A percentile compares a stretch with the other conserved stretches of the same genome.
Evolutionary conservation across 257 asterid genomes (phyloP).

Genomic region (Primulina tabacum): DNA sequence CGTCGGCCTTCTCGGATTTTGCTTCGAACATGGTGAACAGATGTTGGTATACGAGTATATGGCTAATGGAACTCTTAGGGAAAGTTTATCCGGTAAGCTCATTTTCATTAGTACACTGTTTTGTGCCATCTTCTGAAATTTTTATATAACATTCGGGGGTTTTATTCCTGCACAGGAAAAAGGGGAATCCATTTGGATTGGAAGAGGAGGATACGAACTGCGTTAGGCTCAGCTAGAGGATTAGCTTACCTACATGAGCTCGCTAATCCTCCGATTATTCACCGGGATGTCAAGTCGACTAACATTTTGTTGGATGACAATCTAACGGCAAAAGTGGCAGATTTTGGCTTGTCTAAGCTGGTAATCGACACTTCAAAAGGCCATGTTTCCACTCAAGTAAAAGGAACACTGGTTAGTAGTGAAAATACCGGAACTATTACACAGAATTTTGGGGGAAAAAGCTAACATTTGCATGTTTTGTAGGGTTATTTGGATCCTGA

Average conservation of each 20-base stretch:
- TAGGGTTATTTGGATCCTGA: conserved; percentile 96
- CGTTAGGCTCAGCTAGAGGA: conserved; percentile 94
- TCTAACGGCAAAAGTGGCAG: conserved; percentile 89
- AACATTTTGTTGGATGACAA: conserved; percentile 77
- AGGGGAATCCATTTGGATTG: conserved; percentile 74
- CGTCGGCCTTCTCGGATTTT: conserved; percentile 86
- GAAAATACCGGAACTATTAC: not conserved
- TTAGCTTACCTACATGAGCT: conserved; percentile 87
- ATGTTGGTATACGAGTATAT: conserved; percentile 86
- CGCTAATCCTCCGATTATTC: conserved; percentile 91
- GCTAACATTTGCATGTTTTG: not conserved
- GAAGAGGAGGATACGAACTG: conserved; percentile 74
- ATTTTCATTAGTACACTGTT: not conserved
- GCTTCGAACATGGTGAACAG: conserved; percentile 93
- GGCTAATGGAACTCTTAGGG: conserved; percentile 81
- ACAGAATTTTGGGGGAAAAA: not conserved
- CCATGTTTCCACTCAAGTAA: conserved; percentile 93
- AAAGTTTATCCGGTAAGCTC: conserved; percentile 62
- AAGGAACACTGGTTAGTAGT: conserved; percentile 77
- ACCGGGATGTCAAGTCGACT: conserved; percentile 81
- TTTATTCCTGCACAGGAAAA: conserved; percentile 48
- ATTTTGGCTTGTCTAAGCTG: conserved; percentile 89
- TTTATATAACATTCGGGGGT: not conserved
- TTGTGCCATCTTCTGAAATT: not conserved
- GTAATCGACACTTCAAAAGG: conserved; percentile 78